A percentile compares a stretch with the other conserved stretches of the same genome.
phyloP scores from a whole-genome alignment of 352 stramenopile genomes.

The Thalassiosira mediterranea region DNA sequence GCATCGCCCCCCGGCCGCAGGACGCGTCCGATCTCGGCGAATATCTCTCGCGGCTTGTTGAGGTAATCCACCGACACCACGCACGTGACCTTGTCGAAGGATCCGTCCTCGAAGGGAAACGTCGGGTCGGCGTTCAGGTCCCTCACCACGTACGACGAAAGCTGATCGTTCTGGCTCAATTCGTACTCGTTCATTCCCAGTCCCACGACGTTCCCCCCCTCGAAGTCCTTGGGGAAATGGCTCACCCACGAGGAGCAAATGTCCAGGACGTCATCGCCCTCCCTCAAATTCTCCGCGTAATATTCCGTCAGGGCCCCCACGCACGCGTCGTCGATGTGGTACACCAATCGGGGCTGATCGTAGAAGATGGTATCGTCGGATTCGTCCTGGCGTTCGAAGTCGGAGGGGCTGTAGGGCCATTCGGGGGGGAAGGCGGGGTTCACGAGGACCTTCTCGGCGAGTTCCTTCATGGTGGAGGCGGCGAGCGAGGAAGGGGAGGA shows the following conservation, averaged over 20 bases:
- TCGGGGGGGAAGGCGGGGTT: slow-evolving; percentile 74
- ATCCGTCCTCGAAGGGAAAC: slow-evolving; percentile 84
- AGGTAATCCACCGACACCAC: slow-evolving; percentile 88
- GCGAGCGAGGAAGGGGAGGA: too few species aligned
- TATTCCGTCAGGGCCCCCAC: slow-evolving; percentile 84
- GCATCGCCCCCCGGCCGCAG: slow-evolving; percentile 82
- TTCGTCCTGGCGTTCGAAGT: slow-evolving; percentile 86
- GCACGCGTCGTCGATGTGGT: slow-evolving; percentile 87
- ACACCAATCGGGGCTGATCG: slow-evolving; percentile 79
- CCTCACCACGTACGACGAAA: slow-evolving; percentile 83
- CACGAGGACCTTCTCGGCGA: slow-evolving; percentile 63
- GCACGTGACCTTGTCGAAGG: slow-evolving; percentile 86
- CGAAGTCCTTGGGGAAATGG: slow-evolving; percentile 84
- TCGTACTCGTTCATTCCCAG: slow-evolving; percentile 89
- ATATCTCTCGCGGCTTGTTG: slow-evolving; percentile 82
- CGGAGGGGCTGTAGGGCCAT: slow-evolving; percentile 81
- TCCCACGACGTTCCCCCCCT: slow-evolving; percentile 74
- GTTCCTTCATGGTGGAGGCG: slow-evolving; percentile 52
- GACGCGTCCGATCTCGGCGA: slow-evolving; percentile 85
- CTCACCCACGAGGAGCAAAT: slow-evolving; percentile 87
- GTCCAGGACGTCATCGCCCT: slow-evolving; percentile 84
- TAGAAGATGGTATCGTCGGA: slow-evolving; percentile 85
- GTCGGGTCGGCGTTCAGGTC: slow-evolving; percentile 85
- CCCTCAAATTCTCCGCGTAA: slow-evolving; percentile 73
- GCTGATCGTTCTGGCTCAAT: slow-evolving; percentile 84